A percentile compares a stretch with the other conserved stretches of the same genome.
phyloP scores from a whole-genome alignment of 139 green algal genomes.

The Tetradesmus obliquus region DNA sequence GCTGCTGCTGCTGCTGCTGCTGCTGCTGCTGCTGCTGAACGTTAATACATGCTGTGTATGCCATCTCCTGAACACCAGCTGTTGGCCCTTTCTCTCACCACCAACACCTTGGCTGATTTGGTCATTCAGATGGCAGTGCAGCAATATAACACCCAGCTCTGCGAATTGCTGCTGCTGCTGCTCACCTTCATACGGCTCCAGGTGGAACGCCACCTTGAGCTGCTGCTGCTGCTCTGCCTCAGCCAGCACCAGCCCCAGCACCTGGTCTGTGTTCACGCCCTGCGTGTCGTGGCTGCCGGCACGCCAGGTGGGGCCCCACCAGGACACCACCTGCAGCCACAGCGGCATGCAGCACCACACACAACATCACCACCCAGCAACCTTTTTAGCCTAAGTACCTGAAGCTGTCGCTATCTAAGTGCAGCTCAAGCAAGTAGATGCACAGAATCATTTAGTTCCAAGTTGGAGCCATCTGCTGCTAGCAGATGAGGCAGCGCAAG shows the following conservation, averaged over 20 bases:
- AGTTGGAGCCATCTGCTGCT: no score
- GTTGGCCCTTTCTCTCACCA: no score
- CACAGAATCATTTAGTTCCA: no score
- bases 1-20: background rate
- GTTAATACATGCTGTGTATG: background rate
- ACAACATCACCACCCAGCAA: no score
- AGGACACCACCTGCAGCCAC: conserved; percentile 51
- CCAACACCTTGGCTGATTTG: no score
- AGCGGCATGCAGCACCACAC: background rate
- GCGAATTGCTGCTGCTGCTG: background rate
- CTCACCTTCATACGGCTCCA: conserved; percentile 65
- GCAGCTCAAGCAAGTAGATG: no score
- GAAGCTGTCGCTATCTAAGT: no score
- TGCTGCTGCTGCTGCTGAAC: background rate
- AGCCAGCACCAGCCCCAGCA: conserved; percentile 22
- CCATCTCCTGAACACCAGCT: no score
- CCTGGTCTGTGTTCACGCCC: conserved; percentile 57
- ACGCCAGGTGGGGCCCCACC: conserved; percentile 63
- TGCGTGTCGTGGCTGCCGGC: conserved; percentile 62
- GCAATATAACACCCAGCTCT: no score
- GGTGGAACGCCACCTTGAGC: conserved; percentile 59
- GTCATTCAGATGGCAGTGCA: no score
- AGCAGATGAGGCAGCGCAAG: no score
- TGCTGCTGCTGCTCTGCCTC: conserved; percentile 26
- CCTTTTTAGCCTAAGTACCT: no score